Evolutionary conservation across 2,329 filamentous ascomycete species (phyloP), one percentile per base, ranked within the genome.

Genomic region (Kalmusia sp.): DNA sequence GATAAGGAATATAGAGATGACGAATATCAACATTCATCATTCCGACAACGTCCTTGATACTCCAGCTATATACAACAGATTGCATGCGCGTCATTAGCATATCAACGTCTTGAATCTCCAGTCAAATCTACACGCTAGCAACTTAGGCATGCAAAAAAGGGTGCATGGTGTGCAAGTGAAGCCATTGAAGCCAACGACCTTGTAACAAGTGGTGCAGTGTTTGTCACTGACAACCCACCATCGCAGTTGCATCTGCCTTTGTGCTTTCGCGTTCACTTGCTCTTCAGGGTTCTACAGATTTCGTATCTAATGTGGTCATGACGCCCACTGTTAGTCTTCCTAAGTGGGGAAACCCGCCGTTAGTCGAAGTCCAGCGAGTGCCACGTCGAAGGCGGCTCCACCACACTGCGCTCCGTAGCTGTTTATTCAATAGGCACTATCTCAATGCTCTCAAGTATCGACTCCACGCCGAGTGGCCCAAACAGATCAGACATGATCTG

Each of bases 311-410:
- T 6, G 30, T 24, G 19, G 25, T 25, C 43, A 9, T 14, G 15
- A 46, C 21, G 3, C 33, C 21, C 31, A 24, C 17, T 28, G 27
- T 12, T 34, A 24, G 34, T 11, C 15, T 37, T 2, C 15, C 7
- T 7, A 9, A 25, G 30, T 37, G 28, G 24, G 22, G 24, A n/a
- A 47, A 30, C 8, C 33, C 22, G 44, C 21, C 19, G 33, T 15
- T 47, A 47, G 44, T 27, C 22, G 19, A 31, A 6, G 8, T n/a
- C 25, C 25, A 14, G 19, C 6, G 21, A 17, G 44, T 27, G 43
- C 43, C 43, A 46, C 30, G 43, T 46, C 43, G 21, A 31, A 25
- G 25, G 30, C n/a, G 21, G 17, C 28, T 44, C 40, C 43, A 25
- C 44, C 33, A 21, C 8, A 17, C 22, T 17, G 14, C 17, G 19